Conservation (phyloP, 768 basidiomycete species). For the Holtermannia corniformis region DNA sequence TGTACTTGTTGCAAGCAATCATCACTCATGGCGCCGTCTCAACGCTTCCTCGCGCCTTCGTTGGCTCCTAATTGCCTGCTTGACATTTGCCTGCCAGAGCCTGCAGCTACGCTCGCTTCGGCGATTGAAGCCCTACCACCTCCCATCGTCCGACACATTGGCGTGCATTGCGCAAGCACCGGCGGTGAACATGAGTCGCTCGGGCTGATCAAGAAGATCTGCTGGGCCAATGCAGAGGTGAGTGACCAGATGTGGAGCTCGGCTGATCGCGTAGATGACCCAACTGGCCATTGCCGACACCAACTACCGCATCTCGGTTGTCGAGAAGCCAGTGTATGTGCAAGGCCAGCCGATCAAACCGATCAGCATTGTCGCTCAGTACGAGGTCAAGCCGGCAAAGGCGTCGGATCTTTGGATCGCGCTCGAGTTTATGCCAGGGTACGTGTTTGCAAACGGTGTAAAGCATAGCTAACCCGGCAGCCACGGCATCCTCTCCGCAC, state of each 20-base stretch:
- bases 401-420: slow-evolving; percentile 31
- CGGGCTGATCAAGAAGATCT: slow-evolving; percentile 26
- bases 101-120: slow-evolving; percentile 6
- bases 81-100: slow-evolving; percentile 23
- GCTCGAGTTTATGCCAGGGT: slow-evolving; percentile 18
- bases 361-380: slow-evolving; percentile 21
- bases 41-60: slow-evolving; percentile 33
- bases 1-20: background rate
- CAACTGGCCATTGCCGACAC: slow-evolving; percentile 27
- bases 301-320: slow-evolving; percentile 17
- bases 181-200: slow-evolving; percentile 23
- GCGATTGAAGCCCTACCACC: slow-evolving; percentile 4
- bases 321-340: slow-evolving; percentile 7
- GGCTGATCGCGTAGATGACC: background rate
- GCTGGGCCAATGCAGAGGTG: slow-evolving; percentile 2
- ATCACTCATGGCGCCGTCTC: slow-evolving; percentile 15
- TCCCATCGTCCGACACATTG: slow-evolving; percentile 31
- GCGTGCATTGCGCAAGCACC: slow-evolving; percentile 12
- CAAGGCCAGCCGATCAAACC: slow-evolving; percentile 14
- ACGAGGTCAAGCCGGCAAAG: slow-evolving; percentile 12
- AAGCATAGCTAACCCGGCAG: background rate
- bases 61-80: slow-evolving; percentile 33
- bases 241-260: background rate
- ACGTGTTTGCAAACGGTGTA: background rate
- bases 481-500: slow-evolving; percentile 22